Conservation (phyloP, 169 alveolate genomes). For the Theileria orientalis region DNA sequence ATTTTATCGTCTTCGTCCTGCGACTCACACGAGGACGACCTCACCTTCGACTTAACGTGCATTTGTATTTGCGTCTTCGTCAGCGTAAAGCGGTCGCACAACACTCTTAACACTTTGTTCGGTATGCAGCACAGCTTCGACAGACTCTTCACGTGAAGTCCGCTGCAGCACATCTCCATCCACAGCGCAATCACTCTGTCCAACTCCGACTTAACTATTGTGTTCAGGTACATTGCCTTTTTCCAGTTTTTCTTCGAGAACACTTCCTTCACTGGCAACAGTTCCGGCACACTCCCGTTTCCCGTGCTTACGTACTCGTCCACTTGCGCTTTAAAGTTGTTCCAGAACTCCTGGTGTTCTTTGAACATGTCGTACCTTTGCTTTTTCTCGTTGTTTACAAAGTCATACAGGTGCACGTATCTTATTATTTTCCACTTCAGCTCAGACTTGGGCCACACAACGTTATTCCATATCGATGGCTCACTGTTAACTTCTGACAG, state of each 20-base stretch:
- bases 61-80: slow-evolving; percentile 20
- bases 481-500: not conserved
- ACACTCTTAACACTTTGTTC: not conserved
- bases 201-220: slow-evolving; percentile 4
- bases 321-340: slow-evolving; percentile 28
- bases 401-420: slow-evolving; percentile 14
- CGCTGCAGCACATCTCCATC: slow-evolving; percentile 23
- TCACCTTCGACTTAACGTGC: slow-evolving; percentile 11
- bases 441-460: slow-evolving; percentile 7
- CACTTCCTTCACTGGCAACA: slow-evolving; percentile 25
- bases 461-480: too few species aligned
- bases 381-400: slow-evolving; percentile 3
- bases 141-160: slow-evolving; percentile 23
- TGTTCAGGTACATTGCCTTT: slow-evolving; percentile 13
- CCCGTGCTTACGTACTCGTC: slow-evolving; percentile 17
- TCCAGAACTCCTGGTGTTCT: slow-evolving; percentile 21
- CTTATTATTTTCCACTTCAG: slow-evolving; percentile 37
- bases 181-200: slow-evolving; percentile 26
- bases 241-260: slow-evolving; percentile 54
- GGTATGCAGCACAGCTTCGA: slow-evolving; percentile 38
- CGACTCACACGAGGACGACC: not conserved
- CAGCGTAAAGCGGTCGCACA: slow-evolving; percentile 5
- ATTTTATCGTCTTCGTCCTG: not conserved
- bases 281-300: slow-evolving; percentile 2
- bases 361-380: slow-evolving; percentile 20